Base-by-base conservation (phyloP, 108 stramenopile species). In the Chaetoceros tenuissimus region DNA sequence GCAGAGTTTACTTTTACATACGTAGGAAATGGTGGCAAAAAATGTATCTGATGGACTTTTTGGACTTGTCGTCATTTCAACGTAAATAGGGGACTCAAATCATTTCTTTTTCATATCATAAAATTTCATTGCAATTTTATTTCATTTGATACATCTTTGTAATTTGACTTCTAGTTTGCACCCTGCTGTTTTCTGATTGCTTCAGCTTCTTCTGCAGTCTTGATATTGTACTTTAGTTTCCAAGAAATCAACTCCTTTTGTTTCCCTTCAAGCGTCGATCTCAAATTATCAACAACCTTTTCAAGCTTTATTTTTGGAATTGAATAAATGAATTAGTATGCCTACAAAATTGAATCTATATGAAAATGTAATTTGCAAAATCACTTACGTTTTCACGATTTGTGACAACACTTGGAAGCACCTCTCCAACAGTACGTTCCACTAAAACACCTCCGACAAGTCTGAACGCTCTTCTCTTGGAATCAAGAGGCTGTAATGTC, bases 361-460 rank as follows among this genome's bases (percentile, higher is more conserved):
- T 24, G 7, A 3, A 43, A 40, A 13, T 40, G 13, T 40, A 13
- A 10, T 40, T 40, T 40, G 34, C 34, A 40, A 10, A 40, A 40
- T 40, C 31, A 52, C 87, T 75, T 65, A 85, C 87, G 71, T 91
- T 91, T 47, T 68, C 75, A 57, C 71, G 69, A 62, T 94, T 90
- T 23, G 67, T 67, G 46, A 60, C 74, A n/a, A 97, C 90, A 16
- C 87, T 85, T 28, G 96, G 96, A 26, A 97, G 69, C 17, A 95
- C 94, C 64, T 97, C 96, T 57, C 79, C 62, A 3, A 97, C 96
- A 17, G 93, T 94, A 29, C 94, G 88, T 63, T 97, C 94, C 53
- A 97, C 93, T 44, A 97, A 62, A 24, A 97, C 94, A 19, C 95
- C 91, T 24, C 94, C 96, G 8, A 95, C 94, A 47, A 95, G 62